Base-by-base conservation (phyloP, 2,329 filamentous ascomycete genomes). In the Mycocentrospora acerina region DNA sequence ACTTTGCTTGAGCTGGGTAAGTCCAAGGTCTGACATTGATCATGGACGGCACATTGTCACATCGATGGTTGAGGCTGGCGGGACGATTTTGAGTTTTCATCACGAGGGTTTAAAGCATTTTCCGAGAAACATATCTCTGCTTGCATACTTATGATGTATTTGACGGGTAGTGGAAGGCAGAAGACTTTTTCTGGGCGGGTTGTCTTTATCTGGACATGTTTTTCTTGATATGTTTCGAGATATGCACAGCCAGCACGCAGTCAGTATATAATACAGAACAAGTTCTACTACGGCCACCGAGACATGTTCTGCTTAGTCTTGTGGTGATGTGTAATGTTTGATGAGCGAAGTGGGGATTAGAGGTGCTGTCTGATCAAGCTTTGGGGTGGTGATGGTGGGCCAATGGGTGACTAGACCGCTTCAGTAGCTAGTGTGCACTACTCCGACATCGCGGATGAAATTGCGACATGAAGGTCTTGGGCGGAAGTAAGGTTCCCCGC, bases 141-240 rank as follows among this genome's bases (percentile, higher is more conserved):
- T n/a, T 32, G 42, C 47, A 60, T 60, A 49, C 32, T 50, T 54
- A 55, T 30, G 39, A 18, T 29, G 35, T 39, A 41, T 33, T 39
- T 41, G 39, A 51, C 40, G 38, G 35, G 38, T 36, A 37, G 42
- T 35, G 44, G 41, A 27, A 29, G 41, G 39, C 39, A 38, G 35
- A 42, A 38, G 44, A 50, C 56, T 50, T 59, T 55, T 37, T 35
- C 40, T 49, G 19, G 45, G 30, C 40, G 30, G 43, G 41, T 40
- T 44, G 51, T 52, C 55, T 43, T 53, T 60, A 55, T 46, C 46
- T 48, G 38, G 39, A 37, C 45, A 61, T 47, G 46, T 25, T 47
- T 60, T 53, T 47, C 46, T 50, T 46, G 50, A 62, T 52, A 55
- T 63, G 51, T 48, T 63, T 61, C 41, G 24, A 60, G 41, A 45